Evolutionary conservation across 2,329 filamentous ascomycete species (phyloP).

Genomic region (Diplocarpon rosae): DNA sequence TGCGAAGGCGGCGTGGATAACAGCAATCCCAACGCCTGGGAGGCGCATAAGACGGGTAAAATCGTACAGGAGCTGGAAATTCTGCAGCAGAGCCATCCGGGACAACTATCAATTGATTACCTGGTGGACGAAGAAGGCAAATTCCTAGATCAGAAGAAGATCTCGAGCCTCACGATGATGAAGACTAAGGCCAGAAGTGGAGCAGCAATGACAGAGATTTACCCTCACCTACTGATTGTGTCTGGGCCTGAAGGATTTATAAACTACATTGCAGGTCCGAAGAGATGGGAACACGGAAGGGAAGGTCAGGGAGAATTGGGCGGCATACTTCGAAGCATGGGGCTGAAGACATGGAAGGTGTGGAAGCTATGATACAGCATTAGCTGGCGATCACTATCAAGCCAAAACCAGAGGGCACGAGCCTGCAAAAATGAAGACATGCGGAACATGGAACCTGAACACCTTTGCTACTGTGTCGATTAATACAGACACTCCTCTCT

Average conservation of each 20-base stretch:
- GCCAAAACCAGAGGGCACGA: neutral
- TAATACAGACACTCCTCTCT: too few species aligned
- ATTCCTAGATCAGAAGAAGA: slow-evolving; percentile 45
- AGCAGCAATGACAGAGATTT: slow-evolving; percentile 9
- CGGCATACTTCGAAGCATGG: slow-evolving; percentile 53
- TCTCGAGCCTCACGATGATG: slow-evolving; percentile 31
- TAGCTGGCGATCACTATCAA: neutral
- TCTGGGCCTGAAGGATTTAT: slow-evolving; percentile 91
- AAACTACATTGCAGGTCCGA: slow-evolving; percentile 66
- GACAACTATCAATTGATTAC: slow-evolving; percentile 55
- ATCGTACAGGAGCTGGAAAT: slow-evolving; percentile 53
- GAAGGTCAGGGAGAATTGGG: slow-evolving; percentile 66
- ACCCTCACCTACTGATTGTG: slow-evolving; percentile 59
- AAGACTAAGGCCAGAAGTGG: neutral
- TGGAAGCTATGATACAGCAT: slow-evolving; percentile 12
- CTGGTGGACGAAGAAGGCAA: slow-evolving; percentile 72
- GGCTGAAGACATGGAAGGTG: slow-evolving; percentile 28
- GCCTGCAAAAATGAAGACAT: too few species aligned
- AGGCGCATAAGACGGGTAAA: slow-evolving; percentile 29
- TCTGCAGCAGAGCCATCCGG: slow-evolving; percentile 46
- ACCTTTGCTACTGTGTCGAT: too few species aligned
- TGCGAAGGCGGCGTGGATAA: slow-evolving; percentile 39
- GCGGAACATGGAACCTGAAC: too few species aligned
- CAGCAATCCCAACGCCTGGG: neutral
- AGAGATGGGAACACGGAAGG: slow-evolving; percentile 60